These are phyloP conservation scores for Xylogone sp. DNA, from an alignment of 2,329 filamentous ascomycete species.

Conservation along the genomic window DNA sequence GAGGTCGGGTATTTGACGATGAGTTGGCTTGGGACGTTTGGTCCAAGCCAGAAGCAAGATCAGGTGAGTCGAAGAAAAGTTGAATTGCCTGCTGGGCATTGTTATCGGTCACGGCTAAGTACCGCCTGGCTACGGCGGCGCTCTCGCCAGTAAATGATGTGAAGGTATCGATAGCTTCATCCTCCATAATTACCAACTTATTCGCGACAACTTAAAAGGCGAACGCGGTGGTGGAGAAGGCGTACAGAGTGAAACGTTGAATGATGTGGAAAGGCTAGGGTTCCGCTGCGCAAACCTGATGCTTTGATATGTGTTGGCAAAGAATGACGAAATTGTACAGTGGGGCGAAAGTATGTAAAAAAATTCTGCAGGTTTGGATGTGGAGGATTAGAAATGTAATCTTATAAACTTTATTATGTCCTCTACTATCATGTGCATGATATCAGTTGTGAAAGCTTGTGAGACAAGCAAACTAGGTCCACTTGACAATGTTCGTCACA, in stretches of 20 bases:
- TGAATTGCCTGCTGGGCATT: conserved; percentile 83
- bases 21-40: conserved; percentile 14
- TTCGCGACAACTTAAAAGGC: neutral
- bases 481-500: neutral
- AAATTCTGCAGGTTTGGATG: neutral
- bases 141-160: conserved; percentile 75
- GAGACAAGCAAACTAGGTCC: neutral
- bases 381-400: neutral
- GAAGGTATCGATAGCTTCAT: conserved; percentile 70
- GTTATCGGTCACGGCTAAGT: conserved; percentile 79
- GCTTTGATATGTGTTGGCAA: neutral
- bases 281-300: neutral
- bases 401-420: neutral
- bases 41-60: conserved; percentile 43
- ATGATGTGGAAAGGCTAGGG: neutral
- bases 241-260: neutral
- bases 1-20: conserved; percentile 24
- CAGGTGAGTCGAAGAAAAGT: conserved; percentile 86
- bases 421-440: neutral
- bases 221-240: neutral
- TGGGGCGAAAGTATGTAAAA: neutral
- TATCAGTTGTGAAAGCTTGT: neutral
- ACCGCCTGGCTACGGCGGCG: conserved; percentile 72
- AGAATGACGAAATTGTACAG: too few species aligned
- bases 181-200: conserved; percentile 42